Base-by-base conservation (phyloP, 176 grass and related monocot genomes). In the Zea luxurians region DNA sequence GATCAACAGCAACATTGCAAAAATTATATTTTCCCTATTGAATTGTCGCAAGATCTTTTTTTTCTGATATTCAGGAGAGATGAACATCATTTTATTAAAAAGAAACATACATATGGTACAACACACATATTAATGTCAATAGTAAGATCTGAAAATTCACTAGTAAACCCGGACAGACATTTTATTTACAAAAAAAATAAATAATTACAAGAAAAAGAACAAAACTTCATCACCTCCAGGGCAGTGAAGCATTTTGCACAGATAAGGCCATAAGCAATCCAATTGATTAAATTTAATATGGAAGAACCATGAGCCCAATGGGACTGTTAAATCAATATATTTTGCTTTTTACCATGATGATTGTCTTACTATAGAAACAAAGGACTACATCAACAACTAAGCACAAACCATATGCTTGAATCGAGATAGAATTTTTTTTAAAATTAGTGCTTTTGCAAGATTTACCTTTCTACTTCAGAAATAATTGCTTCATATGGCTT, bases 401-500 rank as follows among this genome's bases (percentile, higher is more conserved):
- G 82, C 12, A 27, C 0, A 42, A 13, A 59, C 57, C 12, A 60
- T 15, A 61, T 44, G 41, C 9, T 4, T 36, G 49, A 69, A 70
- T 3, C 21, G n/a, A 68, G 34, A 16, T 0, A 68, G 4, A 21
- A 47, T 27, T 48, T 36, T 61, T 48, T 74, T 81, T 38, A 74
- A 82, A 8, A 75, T 21, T 47, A 69, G 55, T 35, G 27, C 37
- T 68, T 73, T 52, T n/a, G 7, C 10, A 71, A 61, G n/a, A 38
- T 61, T 73, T 92, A 94, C 95, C 89, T 94, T 68, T 94, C 85
- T 62, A 94, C 70, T 84, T 97, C 89, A 37, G 80, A 80, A 52
- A 97, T 69, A 86, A 97, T 86, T 66, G 64, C 78, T 83, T 92
- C 85, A 83, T 97, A 97, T 63, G 89, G 80, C 86, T 93, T 94